Percentiles rank a stretch among this genome's conserved stretches.
Evolutionary conservation across 441 rosid species (phyloP).

Genomic region (Erysimum cheiri): DNA sequence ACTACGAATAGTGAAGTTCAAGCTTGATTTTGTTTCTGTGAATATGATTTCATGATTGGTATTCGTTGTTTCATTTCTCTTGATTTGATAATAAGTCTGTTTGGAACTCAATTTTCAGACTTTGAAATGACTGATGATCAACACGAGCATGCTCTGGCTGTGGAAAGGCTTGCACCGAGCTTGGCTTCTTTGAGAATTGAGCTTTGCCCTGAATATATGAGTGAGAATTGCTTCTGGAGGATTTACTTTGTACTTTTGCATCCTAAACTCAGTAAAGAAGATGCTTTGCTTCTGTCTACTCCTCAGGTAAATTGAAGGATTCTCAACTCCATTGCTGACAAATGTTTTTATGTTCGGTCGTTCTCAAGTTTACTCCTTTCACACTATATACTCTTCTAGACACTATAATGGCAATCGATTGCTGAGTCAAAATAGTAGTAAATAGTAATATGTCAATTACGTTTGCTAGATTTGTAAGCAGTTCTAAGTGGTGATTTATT

Average conservation of each 20-base stretch:
- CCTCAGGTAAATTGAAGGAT: conserved; percentile 59
- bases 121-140: conserved; percentile 86
- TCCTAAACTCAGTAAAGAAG: conserved; percentile 68
- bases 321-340: not conserved
- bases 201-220: conserved; percentile 84
- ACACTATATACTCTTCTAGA: not conserved
- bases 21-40: not conserved
- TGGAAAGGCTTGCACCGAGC: conserved; percentile 75
- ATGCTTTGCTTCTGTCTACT: conserved; percentile 72
- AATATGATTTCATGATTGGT: not conserved
- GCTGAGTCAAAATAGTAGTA: not conserved
- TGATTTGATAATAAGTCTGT: not conserved
- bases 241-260: conserved; percentile 87
- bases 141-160: conserved; percentile 86
- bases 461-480: not conserved
- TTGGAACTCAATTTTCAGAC: conserved; percentile 47
- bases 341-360: not conserved
- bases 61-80: not conserved
- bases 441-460: not conserved
- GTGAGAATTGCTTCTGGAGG: conserved; percentile 88
- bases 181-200: conserved; percentile 81
- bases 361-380: not conserved
- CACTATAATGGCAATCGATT: not conserved
- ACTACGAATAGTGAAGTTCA: not conserved
- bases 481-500: not conserved